Base-by-base conservation (phyloP, 2,329 filamentous ascomycete species). In the Sporothrix protearum region DNA sequence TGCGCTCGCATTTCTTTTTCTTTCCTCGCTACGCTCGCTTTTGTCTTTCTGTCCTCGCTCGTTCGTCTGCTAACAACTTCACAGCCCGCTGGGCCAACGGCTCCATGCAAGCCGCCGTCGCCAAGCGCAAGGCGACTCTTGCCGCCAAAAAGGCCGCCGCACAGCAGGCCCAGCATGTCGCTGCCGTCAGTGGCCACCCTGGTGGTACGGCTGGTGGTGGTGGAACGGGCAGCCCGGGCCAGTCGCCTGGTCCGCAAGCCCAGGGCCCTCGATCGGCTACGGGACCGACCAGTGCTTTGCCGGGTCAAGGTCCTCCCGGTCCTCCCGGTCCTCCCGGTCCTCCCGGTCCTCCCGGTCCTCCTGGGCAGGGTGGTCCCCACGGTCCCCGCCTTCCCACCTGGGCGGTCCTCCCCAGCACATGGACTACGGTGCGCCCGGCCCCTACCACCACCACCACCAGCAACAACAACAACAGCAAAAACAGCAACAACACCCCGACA, bases 61-160 rank as follows among this genome's bases (percentile, higher is more conserved):
- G 14, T 53, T 3, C 51, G 16, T 33, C 51, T 53, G 30, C 72
- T 73, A 72, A 71, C 66, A 22, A 61, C 2, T 3, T 39, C 51
- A 14, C 74, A 87, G 86, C 84, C 73, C 85, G 87, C 72, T 89
- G 87, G 87, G 84, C 85, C 63, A 87, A 86, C 39, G 87, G 87
- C 22, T 86, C 86, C 68, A 89, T 89, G 87, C 82, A 83, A 12
- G 83, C 82, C 16, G 87, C 87, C n/a, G 87, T 88, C 67, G 85
- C 86, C 74, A 88, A 88, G 77, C 83, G 86, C 69, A 88, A 88
- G 75, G 86, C 85, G 2, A 89, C 87, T 0, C 83, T 89, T 8
- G 87, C 86, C 1, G 85, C 85, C 2, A 89, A 89, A 78, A 88
- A 88, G 79, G 74, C 73, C 2, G 75, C 75, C 2, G 73, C 74